These are phyloP conservation scores for Sporisorium graminicola DNA, from an alignment of 1,284 basidiomycete species.

Conservation along the genomic window DNA sequence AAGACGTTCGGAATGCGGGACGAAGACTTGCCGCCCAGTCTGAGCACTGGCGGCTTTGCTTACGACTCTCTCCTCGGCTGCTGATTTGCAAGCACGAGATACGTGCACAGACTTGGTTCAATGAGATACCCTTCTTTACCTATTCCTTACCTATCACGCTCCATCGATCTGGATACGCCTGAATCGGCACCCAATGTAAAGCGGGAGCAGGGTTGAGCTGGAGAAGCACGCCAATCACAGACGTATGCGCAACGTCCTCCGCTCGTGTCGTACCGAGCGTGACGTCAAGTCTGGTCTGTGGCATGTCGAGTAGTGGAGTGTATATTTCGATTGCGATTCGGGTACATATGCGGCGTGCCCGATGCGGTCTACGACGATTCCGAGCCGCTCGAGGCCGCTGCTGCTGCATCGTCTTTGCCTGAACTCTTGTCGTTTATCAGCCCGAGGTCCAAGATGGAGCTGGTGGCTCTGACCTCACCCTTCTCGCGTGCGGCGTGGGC, in stretches of 20 bases:
- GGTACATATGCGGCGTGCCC: too few relatives aligned
- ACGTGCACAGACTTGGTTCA: neutral
- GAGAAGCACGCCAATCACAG: too few relatives aligned
- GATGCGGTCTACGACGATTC: slow-evolving; percentile 1
- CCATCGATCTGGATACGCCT: too few relatives aligned
- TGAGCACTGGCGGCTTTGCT: slow-evolving; percentile 35
- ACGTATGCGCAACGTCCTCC: too few relatives aligned
- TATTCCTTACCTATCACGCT: too few relatives aligned
- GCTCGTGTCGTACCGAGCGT: too few relatives aligned
- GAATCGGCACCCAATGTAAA: too few relatives aligned
- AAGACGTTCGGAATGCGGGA: slow-evolving; percentile 12
- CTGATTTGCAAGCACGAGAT: slow-evolving; percentile 5
- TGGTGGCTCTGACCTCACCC: slow-evolving; percentile 61
- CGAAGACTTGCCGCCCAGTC: slow-evolving; percentile 39
- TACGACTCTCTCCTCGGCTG: slow-evolving; percentile 31
- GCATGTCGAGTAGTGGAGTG: too few relatives aligned
- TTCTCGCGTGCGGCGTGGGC: slow-evolving; percentile 55
- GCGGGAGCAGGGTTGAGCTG: too few relatives aligned
- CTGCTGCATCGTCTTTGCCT: neutral
- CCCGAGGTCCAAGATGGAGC: slow-evolving; percentile 54
- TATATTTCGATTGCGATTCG: too few relatives aligned
- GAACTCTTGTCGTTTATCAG: slow-evolving; percentile 43
- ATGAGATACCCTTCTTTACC: too few relatives aligned
- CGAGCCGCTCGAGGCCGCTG: neutral
- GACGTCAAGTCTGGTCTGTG: too few relatives aligned